Percentiles rank a stretch among this genome's conserved stretches.
These are phyloP conservation scores for Tuber brumale DNA, from an alignment of 495 filamentous ascomycete genomes.

Conservation along the genomic window DNA sequence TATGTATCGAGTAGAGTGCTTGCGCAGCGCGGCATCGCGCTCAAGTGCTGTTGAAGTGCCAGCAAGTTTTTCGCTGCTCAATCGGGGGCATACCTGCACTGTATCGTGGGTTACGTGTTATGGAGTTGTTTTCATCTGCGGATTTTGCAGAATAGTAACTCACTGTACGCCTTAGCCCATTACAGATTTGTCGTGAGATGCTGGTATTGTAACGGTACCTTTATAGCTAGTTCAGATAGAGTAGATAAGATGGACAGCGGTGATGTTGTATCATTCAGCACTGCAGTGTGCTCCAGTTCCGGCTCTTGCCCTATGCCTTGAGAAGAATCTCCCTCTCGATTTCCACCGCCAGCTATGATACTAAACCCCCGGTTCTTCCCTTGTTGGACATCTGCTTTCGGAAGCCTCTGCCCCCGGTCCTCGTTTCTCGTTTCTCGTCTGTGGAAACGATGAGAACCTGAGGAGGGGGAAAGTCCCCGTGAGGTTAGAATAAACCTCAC, in stretches of 20 bases:
- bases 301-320: background rate
- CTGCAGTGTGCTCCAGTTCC: background rate
- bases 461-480: background rate
- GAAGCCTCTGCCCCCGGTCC: background rate
- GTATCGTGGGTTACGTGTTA: background rate
- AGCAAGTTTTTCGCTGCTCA: background rate
- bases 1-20: background rate
- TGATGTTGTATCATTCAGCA: background rate
- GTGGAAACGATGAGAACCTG: background rate
- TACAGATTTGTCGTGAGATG: background rate
- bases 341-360: background rate
- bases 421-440: background rate
- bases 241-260: background rate
- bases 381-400: background rate
- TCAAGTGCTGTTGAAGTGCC: background rate
- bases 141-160: background rate
- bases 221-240: background rate
- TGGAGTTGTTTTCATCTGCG: background rate
- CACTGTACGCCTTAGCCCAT: background rate
- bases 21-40: background rate
- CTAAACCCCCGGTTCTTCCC: background rate
- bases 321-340: background rate
- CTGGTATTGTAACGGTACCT: background rate
- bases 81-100: background rate
- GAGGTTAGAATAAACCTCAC: background rate